Base-by-base conservation (phyloP, 202 grass and related monocot genomes). In the Setaria italica region DNA sequence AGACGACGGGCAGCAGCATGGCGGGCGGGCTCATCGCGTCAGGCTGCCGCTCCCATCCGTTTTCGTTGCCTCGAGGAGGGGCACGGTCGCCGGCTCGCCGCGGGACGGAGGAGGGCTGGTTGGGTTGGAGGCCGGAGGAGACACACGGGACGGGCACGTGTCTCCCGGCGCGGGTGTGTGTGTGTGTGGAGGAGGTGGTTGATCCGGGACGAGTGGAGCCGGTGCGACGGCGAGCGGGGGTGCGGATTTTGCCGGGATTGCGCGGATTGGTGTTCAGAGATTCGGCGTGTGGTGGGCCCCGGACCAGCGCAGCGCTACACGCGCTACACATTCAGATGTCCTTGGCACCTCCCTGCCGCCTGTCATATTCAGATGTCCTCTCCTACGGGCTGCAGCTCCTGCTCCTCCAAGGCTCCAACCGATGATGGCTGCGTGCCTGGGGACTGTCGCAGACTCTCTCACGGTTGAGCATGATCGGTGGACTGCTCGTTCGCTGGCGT, bases 1-100 rank as follows among this genome's bases (percentile, higher is more conserved):
- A 92, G 80, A 92, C 81, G 80, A 92, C 81, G 58, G 91, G 86
- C 20, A 86, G 76, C 80, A 97, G 79, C 94, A 97, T 97, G 75
- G 75, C 69, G 42, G 74, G 80, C 80, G 86, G 67, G 67, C 33
- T 54, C 20, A 19, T 63, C 55, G 84, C 88, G 70, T 83, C 83
- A 86, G 66, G 46, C 15, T 56, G 81, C 48, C 21, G 73, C 62
- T 79, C 64, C 63, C 76, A 90, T 76, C 62, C 75, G 74, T 33
- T 8, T 62, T 62, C 68, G 62, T 17, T 19, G 58, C 42, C 35
- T 77, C 45, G 58, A 7, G 42, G 0, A 5, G 11, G 68, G 37
- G 37, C 25, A 39, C 37, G 37, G 35, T 0, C 19, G 37, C 1
- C 41, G 33, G 39, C 37, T 41, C 19, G 71, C 42, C 15, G 20